phyloP scores from a whole-genome alignment of 768 basidiomycete species.

The Leccinum obscurum region DNA sequence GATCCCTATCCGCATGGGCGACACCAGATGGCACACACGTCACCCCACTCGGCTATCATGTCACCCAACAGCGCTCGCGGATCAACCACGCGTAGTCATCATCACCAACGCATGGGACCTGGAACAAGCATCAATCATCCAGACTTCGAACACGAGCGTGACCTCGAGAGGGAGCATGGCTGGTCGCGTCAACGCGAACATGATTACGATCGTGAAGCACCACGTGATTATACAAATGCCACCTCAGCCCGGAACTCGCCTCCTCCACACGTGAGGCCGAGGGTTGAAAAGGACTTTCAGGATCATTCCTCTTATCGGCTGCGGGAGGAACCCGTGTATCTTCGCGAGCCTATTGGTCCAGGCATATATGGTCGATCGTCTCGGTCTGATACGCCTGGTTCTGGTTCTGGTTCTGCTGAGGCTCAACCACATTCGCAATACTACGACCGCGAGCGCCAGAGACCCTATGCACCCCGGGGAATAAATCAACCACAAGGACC shows the following conservation, averaged over 20 bases:
- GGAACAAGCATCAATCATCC: constrained; percentile 52
- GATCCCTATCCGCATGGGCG: constrained; percentile 35
- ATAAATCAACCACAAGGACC: constrained; percentile 39
- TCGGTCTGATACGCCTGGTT: constrained; percentile 60
- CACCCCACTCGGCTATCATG: constrained; percentile 35
- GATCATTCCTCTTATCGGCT: constrained; percentile 33
- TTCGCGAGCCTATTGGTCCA: constrained; percentile 34
- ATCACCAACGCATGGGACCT: constrained; percentile 68
- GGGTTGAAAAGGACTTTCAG: constrained; percentile 33
- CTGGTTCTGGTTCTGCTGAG: constrained; percentile 53
- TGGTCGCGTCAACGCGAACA: constrained; percentile 43
- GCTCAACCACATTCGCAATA: constrained; percentile 47
- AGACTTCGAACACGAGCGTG: constrained; percentile 38
- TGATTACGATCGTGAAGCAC: constrained; percentile 39
- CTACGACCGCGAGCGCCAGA: constrained; percentile 50
- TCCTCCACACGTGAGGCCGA: constrained; percentile 39
- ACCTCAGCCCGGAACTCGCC: constrained; percentile 42
- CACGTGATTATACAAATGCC: constrained; percentile 33
- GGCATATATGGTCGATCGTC: constrained; percentile 38
- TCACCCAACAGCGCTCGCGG: constrained; percentile 38
- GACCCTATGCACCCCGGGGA: constrained; percentile 54
- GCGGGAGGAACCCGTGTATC: constrained; percentile 31
- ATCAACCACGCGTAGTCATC: constrained; percentile 48
- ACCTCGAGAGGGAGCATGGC: constrained; percentile 48
- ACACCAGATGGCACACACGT: constrained; percentile 33